A percentile compares a stretch with the other conserved stretches of the same genome.
Evolutionary conservation across 352 stramenopile species (phyloP).

Genomic region (Elongisporangium anandrum): DNA sequence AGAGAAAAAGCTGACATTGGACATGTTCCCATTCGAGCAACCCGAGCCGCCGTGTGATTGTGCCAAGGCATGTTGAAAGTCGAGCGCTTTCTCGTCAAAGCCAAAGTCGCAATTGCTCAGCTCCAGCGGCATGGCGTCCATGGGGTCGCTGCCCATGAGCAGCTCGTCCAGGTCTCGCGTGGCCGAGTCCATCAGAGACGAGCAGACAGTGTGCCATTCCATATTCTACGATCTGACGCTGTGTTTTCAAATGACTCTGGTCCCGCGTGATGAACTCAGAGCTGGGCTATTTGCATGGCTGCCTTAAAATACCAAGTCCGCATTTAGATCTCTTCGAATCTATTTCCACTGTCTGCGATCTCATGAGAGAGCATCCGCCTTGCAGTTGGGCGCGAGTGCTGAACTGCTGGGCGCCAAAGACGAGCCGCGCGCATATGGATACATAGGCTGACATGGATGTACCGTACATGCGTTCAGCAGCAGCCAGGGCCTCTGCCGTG

Average conservation of each 20-base stretch:
- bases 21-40: background rate
- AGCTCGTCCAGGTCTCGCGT: constrained; percentile 34
- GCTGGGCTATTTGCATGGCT: background rate
- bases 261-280: background rate
- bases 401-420: background rate
- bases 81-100: constrained; percentile 31
- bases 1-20: background rate
- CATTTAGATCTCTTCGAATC: background rate
- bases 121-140: constrained; percentile 33
- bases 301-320: background rate
- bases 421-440: background rate
- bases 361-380: background rate
- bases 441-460: background rate
- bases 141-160: constrained; percentile 20
- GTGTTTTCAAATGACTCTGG: background rate
- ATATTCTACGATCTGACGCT: background rate
- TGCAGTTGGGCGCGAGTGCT: background rate
- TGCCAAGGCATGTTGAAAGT: background rate
- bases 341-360: background rate
- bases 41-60: background rate
- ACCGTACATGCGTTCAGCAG: background rate
- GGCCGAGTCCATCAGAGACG: constrained; percentile 1
- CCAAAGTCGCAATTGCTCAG: constrained; percentile 33
- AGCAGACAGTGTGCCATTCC: background rate
- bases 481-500: background rate